Conservation (phyloP, 768 basidiomycete species). For the Mrakia blollopis region DNA sequence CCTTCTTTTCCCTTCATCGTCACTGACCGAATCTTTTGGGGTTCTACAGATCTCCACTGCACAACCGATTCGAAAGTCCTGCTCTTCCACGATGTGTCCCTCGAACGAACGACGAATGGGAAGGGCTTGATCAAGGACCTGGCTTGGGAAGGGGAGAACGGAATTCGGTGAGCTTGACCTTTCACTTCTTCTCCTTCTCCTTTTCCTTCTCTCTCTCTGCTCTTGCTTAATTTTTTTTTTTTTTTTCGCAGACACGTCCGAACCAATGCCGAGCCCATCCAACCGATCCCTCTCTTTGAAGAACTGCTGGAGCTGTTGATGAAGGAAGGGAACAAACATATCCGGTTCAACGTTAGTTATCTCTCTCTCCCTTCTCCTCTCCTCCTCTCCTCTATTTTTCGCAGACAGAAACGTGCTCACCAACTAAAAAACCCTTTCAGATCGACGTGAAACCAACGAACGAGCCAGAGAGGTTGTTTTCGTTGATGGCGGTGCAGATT, state of each 20-base stretch:
- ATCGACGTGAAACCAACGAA: constrained; percentile 94
- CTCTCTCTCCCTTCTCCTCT: constrained; percentile 2
- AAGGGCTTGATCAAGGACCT: constrained; percentile 66
- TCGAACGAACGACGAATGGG: constrained; percentile 73
- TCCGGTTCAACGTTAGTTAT: constrained; percentile 46
- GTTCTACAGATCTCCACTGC: constrained; percentile 82
- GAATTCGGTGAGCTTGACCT: constrained; percentile 39
- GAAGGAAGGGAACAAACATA: constrained; percentile 48
- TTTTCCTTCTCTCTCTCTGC: not conserved
- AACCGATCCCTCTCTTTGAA: constrained; percentile 82
- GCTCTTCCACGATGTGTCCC: constrained; percentile 93
- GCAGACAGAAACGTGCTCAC: not conserved
- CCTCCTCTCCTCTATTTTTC: not conserved
- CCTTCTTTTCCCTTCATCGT: not conserved
- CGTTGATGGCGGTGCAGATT: constrained; percentile 67
- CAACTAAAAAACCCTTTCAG: constrained; percentile 54
- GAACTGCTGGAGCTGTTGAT: constrained; percentile 77
- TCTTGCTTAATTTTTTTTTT: constrained; percentile 44
- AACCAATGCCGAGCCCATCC: constrained; percentile 72
- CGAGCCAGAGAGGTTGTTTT: constrained; percentile 77
- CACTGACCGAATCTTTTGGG: not conserved
- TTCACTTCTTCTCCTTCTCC: not conserved
- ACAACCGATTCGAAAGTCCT: constrained; percentile 79
- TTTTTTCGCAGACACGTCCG: constrained; percentile 70
- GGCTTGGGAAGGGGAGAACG: constrained; percentile 69